Base-by-base conservation (phyloP, 2,329 filamentous ascomycete genomes). In the Sarocladium kiliense region DNA sequence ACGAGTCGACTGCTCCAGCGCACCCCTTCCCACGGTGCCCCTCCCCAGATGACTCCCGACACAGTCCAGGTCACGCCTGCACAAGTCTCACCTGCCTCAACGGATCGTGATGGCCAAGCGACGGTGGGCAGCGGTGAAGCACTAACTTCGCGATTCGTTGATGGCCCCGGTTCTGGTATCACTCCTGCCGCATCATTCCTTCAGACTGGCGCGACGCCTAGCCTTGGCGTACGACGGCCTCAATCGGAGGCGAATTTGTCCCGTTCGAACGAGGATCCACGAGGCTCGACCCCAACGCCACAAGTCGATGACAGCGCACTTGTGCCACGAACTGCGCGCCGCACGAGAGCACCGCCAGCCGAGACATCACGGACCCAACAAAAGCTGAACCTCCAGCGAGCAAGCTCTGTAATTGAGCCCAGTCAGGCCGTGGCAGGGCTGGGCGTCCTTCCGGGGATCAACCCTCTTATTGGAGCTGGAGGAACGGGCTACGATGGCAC, bases 321-420 rank as follows among this genome's bases (percentile, higher is more conserved):
- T 14, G 72, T 76, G 3, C 78, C 76, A 25, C 74, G 73, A 64
- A 68, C 65, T 63, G 74, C 59, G 62, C 71, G 63, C 62, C 68
- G 72, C 59, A 70, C 63, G 18, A 25, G 30, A 23, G 70, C 71
- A 1, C 71, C 72, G 1, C 68, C 76, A 1, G 77, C 78, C 1
- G 79, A 83, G 57, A 77, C 81, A 60, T 88, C 85, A 54, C 79
- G 87, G 14, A 89, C 86, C 1, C 86, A 90, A 68, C 86, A 90
- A 66, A 91, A 91, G 63, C 74, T 91, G 14, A 86, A 89, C 70
- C 77, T 91, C 1, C 86, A 90, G 64, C 80, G 87, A 36, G 87
- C 86, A 27, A 88, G 85, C 64, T 89, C 86, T 3, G 82, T 81
- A 60, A 85, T 90, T 49, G 87, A 90, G 61, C 83, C 84, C 1